These are phyloP conservation scores for Ophiosphaerella narmari DNA, from an alignment of 2,329 filamentous ascomycete species.

Conservation along the genomic window DNA sequence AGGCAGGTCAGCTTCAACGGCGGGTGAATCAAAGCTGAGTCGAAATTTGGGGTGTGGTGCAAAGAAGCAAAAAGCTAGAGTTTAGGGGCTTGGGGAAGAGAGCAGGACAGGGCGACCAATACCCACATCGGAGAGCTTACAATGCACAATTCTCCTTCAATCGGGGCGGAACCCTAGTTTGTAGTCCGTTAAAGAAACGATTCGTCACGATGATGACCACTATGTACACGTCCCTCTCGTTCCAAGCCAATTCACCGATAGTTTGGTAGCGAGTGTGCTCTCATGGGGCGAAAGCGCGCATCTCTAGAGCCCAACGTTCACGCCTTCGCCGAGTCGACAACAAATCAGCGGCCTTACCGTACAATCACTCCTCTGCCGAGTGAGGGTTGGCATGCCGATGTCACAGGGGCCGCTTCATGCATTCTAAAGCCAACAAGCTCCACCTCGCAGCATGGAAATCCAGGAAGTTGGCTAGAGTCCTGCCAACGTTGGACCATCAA, in stretches of 20 bases:
- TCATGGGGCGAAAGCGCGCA: conserved; percentile 32
- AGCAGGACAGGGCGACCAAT: not conserved
- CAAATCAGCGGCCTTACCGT: conserved; percentile 8
- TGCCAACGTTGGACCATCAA: conserved; percentile 18
- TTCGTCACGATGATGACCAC: not conserved
- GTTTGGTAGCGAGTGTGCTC: conserved; percentile 40
- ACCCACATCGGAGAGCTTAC: conserved; percentile 6
- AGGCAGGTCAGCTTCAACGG: no score
- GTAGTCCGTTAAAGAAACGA: no score
- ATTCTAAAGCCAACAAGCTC: not conserved
- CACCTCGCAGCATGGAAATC: no score
- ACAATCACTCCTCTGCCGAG: not conserved
- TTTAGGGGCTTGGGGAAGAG: not conserved
- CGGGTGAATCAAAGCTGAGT: not conserved
- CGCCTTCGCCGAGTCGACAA: conserved; percentile 10
- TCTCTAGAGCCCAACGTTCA: conserved; percentile 16
- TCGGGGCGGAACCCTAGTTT: not conserved
- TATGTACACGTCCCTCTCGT: conserved; percentile 1
- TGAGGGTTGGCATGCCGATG: conserved; percentile 7
- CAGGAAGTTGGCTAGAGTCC: no score
- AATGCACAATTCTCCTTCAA: conserved; percentile 4
- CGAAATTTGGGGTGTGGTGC: not conserved
- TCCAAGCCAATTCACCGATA: conserved; percentile 33
- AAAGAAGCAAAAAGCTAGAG: not conserved
- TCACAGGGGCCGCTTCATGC: not conserved